A percentile compares a stretch with the other conserved stretches of the same genome.
phyloP scores from a whole-genome alignment of 176 grass and related monocot species.

The Chrysopogon serrulatus region DNA sequence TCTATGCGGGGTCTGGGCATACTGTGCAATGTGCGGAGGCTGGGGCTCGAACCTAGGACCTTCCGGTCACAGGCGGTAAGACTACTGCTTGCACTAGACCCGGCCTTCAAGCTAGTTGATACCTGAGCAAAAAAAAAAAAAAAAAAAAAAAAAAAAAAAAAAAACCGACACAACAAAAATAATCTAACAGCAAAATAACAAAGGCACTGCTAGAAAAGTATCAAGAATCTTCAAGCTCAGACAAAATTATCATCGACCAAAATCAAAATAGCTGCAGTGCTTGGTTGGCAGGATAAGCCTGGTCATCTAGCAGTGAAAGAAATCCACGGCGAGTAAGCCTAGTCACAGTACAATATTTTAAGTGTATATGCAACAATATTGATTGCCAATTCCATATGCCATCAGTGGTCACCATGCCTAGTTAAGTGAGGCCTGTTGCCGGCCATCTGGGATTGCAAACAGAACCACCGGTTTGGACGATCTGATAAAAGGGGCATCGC shows the following conservation, averaged over 20 bases:
- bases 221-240: neutral
- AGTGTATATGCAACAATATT: neutral
- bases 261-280: neutral
- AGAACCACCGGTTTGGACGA: conserved; percentile 65
- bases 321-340: neutral
- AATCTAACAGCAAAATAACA: neutral
- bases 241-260: neutral
- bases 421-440: conserved; percentile 54
- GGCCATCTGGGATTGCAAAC: conserved; percentile 78
- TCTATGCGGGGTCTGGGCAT: too few relatives aligned
- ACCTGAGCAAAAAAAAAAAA: too few relatives aligned
- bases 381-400: neutral
- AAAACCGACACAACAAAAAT: neutral
- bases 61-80: too few relatives aligned
- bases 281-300: neutral
- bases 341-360: neutral
- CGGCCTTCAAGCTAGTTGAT: too few relatives aligned
- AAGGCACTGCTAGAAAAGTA: neutral
- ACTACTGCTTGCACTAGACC: too few relatives aligned
- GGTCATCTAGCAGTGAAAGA: neutral
- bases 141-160: too few relatives aligned
- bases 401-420: neutral
- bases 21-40: too few relatives aligned
- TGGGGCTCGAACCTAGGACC: too few relatives aligned
- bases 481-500: conserved; percentile 63